Percentiles rank a stretch among this genome's conserved stretches.
Conservation (phyloP, 179 eudicot genomes). For the Sideroxylon spinosum region DNA sequence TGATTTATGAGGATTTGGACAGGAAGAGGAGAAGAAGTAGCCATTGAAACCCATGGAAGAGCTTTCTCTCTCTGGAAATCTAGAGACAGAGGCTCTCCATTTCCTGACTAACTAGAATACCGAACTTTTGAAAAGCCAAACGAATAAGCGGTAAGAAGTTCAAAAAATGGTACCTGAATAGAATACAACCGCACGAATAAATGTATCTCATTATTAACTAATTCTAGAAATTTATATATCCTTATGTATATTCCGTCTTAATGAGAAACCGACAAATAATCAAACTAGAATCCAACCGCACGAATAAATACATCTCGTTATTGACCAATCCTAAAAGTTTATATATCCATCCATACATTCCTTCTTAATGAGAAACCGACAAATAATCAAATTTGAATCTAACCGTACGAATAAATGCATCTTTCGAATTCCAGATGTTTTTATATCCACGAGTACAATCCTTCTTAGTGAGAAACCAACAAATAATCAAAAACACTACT, state of each 20-base stretch:
- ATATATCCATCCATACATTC: not conserved
- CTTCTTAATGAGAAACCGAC: not conserved
- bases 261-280: not conserved
- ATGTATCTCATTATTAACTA: no score
- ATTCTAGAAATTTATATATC: not conserved
- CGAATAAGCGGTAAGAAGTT: not conserved
- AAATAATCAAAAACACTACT: not conserved
- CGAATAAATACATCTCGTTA: not conserved
- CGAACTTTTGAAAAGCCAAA: not conserved
- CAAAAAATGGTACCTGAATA: not conserved
- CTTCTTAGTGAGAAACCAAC: not conserved
- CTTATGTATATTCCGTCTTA: not conserved
- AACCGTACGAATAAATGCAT: not conserved
- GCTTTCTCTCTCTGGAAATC: no score
- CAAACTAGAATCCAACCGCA: not conserved
- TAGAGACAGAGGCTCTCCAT: no score
- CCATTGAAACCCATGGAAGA: no score
- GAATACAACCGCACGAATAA: not conserved
- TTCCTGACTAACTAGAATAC: not conserved
- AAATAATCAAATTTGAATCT: not conserved
- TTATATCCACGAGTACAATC: not conserved
- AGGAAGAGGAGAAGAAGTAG: no score
- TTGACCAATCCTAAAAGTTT: not conserved
- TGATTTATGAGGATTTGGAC: no score
- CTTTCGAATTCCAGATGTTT: not conserved